A percentile compares a stretch with the other conserved stretches of the same genome.
phyloP scores from a whole-genome alignment of 1,284 basidiomycete genomes.

The Rhodotorula mucilaginosa region DNA sequence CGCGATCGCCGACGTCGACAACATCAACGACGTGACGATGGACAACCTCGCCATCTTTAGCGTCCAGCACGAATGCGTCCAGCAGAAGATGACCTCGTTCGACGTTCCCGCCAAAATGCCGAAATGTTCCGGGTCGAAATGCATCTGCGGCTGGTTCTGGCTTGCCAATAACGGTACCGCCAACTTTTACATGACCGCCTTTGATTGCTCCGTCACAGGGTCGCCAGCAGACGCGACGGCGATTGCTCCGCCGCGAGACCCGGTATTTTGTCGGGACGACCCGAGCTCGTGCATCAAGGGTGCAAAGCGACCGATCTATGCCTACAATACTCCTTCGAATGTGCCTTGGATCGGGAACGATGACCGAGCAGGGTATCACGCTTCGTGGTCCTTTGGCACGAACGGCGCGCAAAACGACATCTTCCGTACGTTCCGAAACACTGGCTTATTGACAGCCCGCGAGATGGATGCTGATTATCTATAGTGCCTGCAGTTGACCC shows the following conservation, averaged over 20 bases:
- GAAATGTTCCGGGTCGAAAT: constrained; percentile 30
- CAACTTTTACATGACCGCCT: constrained; percentile 37
- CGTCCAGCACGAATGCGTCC: constrained; percentile 31
- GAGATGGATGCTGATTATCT: too few relatives aligned
- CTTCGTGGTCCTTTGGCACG: constrained; percentile 24
- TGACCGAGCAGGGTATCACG: constrained; percentile 33
- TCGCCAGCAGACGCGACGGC: constrained; percentile 23
- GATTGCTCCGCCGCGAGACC: constrained; percentile 31
- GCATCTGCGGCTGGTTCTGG: constrained; percentile 38
- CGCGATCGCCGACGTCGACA: constrained; percentile 37
- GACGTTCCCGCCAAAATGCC: constrained; percentile 37
- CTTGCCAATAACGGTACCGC: constrained; percentile 22
- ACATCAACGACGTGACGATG: constrained; percentile 31
- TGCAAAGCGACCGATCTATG: constrained; percentile 38
- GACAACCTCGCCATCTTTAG: constrained; percentile 41
- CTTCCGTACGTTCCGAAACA: constrained; percentile 7
- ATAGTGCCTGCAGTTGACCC: too few relatives aligned
- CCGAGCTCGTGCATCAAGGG: constrained; percentile 10
- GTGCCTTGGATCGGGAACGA: constrained; percentile 29
- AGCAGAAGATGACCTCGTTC: constrained; percentile 28
- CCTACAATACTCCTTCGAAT: constrained; percentile 26
- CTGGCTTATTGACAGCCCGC: too few relatives aligned
- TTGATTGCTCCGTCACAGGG: constrained; percentile 35
- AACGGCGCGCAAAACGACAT: constrained; percentile 40
- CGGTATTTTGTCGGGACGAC: constrained; percentile 24